Percentiles rank a stretch among this genome's conserved stretches.
Evolutionary conservation across 1,284 basidiomycete genomes (phyloP).

Genomic region (Apiotrichum porosum): DNA sequence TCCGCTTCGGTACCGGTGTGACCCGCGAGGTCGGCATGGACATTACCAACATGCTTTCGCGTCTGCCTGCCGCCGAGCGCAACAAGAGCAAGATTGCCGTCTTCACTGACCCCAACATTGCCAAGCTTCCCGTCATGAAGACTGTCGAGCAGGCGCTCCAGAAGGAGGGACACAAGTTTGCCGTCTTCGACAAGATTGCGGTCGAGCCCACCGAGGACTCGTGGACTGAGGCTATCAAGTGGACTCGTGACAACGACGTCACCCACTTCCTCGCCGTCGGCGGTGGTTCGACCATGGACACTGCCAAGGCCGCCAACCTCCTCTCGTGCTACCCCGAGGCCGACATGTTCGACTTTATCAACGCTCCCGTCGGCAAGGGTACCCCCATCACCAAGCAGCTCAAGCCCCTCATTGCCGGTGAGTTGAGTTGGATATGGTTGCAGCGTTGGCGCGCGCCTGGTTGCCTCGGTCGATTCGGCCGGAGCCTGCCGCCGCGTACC

Average conservation of each 20-base stretch:
- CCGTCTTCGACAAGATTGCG: conserved; percentile 77
- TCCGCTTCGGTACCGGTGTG: conserved; percentile 83
- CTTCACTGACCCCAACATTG: conserved; percentile 84
- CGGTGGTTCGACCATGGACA: conserved; percentile 93
- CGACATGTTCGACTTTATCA: conserved; percentile 92
- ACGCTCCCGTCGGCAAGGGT: conserved; percentile 91
- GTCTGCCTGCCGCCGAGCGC: conserved; percentile 27
- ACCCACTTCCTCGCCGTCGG: conserved; percentile 93
- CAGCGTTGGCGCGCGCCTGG: no score
- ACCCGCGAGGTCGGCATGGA: conserved; percentile 75
- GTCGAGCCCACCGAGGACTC: conserved; percentile 85
- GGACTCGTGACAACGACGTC: conserved; percentile 78
- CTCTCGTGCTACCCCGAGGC: conserved; percentile 75
- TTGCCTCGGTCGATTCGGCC: not conserved
- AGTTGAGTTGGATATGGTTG: no score
- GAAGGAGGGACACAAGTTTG: conserved; percentile 55
- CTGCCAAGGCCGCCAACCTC: conserved; percentile 89
- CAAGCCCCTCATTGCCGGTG: conserved; percentile 71
- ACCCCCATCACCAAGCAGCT: conserved; percentile 71
- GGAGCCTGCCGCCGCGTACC: not conserved
- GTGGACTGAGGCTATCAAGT: conserved; percentile 68
- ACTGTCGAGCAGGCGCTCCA: conserved; percentile 51
- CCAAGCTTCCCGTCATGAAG: conserved; percentile 75
- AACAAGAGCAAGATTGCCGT: conserved; percentile 68
- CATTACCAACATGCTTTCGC: conserved; percentile 32